phyloP scores from a whole-genome alignment of 192 early-diverging fungal genomes.

The Backusella australiensis region DNA sequence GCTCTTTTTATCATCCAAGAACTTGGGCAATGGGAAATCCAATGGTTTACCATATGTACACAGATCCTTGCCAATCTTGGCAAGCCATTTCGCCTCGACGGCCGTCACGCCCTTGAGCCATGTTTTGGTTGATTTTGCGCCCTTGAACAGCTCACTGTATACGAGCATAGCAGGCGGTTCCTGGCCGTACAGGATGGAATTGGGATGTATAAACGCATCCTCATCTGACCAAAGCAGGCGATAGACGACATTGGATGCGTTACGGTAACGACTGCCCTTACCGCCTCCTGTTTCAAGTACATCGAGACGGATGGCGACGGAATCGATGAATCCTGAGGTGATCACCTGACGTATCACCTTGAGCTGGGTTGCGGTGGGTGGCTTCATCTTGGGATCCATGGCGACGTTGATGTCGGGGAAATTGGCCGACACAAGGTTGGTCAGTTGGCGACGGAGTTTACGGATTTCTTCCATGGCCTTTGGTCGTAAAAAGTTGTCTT shows the following conservation, averaged over 20 bases:
- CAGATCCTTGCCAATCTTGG: slow-evolving; percentile 70
- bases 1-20: slow-evolving; percentile 52
- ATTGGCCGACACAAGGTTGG: slow-evolving; percentile 63
- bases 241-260: slow-evolving; percentile 48
- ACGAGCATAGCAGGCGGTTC: slow-evolving; percentile 70
- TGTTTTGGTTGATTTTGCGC: slow-evolving; percentile 34
- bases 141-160: slow-evolving; percentile 67
- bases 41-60: slow-evolving; percentile 72
- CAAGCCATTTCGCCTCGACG: slow-evolving; percentile 81
- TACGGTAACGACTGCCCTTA: slow-evolving; percentile 28
- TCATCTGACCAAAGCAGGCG: slow-evolving; percentile 73
- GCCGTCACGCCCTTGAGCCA: slow-evolving; percentile 58
- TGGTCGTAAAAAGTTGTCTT: slow-evolving; percentile 77
- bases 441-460: slow-evolving; percentile 74
- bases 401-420: slow-evolving; percentile 55
- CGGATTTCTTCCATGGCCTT: slow-evolving; percentile 84
- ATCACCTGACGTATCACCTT: slow-evolving; percentile 84
- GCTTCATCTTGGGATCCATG: slow-evolving; percentile 65
- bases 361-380: slow-evolving; percentile 65
- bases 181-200: slow-evolving; percentile 60
- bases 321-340: slow-evolving; percentile 87
- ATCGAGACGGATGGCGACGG: slow-evolving; percentile 85
- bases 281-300: slow-evolving; percentile 60
- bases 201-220: slow-evolving; percentile 74
- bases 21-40: slow-evolving; percentile 74